Evolutionary conservation across 164 flowering plant genomes (phyloP), one percentile per base, ranked within the genome.

Genomic region (Pachysandra terminalis): DNA sequence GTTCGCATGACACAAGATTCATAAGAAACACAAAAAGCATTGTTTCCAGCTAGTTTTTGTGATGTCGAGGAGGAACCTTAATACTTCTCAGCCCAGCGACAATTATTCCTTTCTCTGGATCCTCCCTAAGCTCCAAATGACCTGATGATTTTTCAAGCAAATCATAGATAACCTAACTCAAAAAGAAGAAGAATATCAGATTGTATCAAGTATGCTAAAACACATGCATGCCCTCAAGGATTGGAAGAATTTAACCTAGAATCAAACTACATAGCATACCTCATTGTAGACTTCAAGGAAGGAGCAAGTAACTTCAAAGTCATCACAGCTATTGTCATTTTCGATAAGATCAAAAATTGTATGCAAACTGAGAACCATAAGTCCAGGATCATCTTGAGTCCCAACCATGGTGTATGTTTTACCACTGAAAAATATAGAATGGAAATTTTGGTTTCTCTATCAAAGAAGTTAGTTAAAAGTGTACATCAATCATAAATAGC

Each of bases 211-310:
- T 71, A 25, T 3, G 57, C 59, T 22, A 66, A 22, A 60, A 15
- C 57, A 24, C 25, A 62, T 1, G 2, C 58, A n/a, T 25, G 48
- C 26, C 35, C 8, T 28, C 22, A n/a, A 13, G 7, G 4, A 49
- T 40, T 51, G 35, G 66, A 61, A 51, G 51, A 22, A 67, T 26
- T 56, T 68, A 32, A 57, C 55, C 35, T 52, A 35, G 19, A 62
- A 65, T 45, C 12, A 57, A 66, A 67, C 72, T 52, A 59, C 59
- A 72, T 19, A 60, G 17, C 84, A 49, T 79, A 90, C 98, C 80
- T 92, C 98, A 82, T 92, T 92, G 79, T 92, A 90, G 75, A 92
- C 98, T 85, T 92, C 98, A 70, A 92, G 90, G 83, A 90, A 92
- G 55, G 98, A 92, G 73, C 96, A 92, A 56, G 85, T 75, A 70